Conservation (phyloP, 768 basidiomycete genomes). For the Favolaschia claudopus region DNA sequence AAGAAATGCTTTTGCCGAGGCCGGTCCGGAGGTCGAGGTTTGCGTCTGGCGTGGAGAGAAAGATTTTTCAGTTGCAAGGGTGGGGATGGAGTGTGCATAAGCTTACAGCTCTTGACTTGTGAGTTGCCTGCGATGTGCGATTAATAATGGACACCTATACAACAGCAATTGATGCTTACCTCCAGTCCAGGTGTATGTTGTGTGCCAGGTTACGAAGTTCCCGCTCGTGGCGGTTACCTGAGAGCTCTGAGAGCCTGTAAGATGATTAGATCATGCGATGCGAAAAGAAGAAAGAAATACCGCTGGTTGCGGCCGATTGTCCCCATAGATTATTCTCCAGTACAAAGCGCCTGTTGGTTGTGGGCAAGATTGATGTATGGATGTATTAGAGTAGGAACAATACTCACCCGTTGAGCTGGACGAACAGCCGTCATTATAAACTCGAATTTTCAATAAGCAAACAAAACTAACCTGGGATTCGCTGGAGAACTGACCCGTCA, state of each 20-base stretch:
- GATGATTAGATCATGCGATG: neutral
- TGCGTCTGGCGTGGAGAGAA: slow-evolving; percentile 30
- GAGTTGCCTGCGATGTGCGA: no score
- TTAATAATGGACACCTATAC: no score
- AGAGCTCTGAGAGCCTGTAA: slow-evolving; percentile 38
- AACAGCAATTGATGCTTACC: no score
- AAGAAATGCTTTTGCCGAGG: slow-evolving; percentile 29
- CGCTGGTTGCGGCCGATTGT: slow-evolving; percentile 33
- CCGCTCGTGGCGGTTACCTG: slow-evolving; percentile 38
- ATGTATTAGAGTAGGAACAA: neutral
- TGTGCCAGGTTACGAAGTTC: slow-evolving; percentile 39
- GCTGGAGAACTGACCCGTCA: slow-evolving; percentile 37
- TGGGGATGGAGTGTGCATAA: neutral
- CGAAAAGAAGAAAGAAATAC: slow-evolving; percentile 16
- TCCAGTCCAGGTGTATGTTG: slow-evolving; percentile 42
- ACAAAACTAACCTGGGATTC: slow-evolving; percentile 36
- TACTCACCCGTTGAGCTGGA: slow-evolving; percentile 10
- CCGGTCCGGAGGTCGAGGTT: slow-evolving; percentile 42
- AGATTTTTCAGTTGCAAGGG: neutral
- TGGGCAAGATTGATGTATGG: neutral
- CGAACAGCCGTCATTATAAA: no score
- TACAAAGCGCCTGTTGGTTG: slow-evolving; percentile 1
- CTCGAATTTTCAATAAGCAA: neutral
- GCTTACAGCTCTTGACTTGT: slow-evolving; percentile 46
- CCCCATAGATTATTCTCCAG: slow-evolving; percentile 44